Evolutionary conservation across 139 green algal genomes (phyloP).

Genomic region (Diplosphaera chodatii): DNA sequence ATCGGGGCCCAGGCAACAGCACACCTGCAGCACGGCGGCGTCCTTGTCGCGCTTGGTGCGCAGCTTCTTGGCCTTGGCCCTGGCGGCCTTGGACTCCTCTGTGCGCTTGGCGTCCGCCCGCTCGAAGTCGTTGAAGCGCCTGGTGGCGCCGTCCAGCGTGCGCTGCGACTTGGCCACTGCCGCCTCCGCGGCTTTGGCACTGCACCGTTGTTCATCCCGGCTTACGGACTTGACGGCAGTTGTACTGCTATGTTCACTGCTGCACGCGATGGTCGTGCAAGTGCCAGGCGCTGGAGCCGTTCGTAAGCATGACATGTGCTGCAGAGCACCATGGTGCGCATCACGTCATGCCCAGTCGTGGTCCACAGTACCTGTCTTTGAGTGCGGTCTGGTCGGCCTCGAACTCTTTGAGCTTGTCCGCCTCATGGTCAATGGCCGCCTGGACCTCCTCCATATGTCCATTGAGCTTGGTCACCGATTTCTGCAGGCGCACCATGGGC

Average conservation of each 20-base stretch:
- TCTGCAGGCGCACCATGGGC: no score
- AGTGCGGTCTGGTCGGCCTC: conserved; percentile 27
- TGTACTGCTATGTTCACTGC: no score
- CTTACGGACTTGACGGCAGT: no score
- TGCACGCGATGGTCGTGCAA: no score
- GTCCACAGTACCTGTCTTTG: conserved; percentile 37
- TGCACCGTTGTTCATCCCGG: no score
- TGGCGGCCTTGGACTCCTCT: conserved; percentile 85
- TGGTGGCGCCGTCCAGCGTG: conserved; percentile 54
- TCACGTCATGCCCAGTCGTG: no score
- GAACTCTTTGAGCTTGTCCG: conserved; percentile 50
- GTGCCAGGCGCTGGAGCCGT: no score
- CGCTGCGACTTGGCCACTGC: conserved; percentile 33
- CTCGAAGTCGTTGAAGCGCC: conserved; percentile 83
- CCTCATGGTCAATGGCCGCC: conserved; percentile 66
- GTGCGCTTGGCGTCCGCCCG: conserved; percentile 79
- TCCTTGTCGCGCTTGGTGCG: conserved; percentile 58
- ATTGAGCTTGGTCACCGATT: conserved; percentile 41
- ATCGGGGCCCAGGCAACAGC: no score
- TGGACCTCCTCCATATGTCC: conserved; percentile 49
- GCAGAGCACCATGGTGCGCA: no score
- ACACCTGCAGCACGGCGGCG: conserved; percentile 26
- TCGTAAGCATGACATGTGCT: no score
- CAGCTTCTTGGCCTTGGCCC: conserved; percentile 75
- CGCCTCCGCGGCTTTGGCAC: conserved; percentile 24